Conservation (phyloP, 1,284 basidiomycete genomes). For the Kwoniella shivajii region DNA sequence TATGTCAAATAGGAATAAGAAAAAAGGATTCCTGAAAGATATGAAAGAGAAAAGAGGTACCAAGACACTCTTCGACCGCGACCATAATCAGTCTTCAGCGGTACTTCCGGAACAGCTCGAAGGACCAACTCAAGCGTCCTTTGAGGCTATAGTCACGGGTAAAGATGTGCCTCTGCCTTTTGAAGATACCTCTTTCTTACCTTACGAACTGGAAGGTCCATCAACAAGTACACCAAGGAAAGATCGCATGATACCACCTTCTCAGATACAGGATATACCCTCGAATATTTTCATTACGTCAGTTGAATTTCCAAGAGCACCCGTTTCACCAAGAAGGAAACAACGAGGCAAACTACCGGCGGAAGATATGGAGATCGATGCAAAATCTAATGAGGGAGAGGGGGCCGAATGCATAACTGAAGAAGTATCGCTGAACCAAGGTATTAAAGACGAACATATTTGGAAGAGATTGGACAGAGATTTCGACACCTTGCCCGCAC, state of each 20-base stretch:
- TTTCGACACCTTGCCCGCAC: conserved; percentile 12
- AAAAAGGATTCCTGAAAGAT: conserved; percentile 46
- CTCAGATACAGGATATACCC: conserved; percentile 33
- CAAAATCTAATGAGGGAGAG: background rate
- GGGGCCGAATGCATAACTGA: conserved; percentile 6
- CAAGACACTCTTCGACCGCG: conserved; percentile 36
- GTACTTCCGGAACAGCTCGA: too few species aligned
- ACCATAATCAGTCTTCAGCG: too few species aligned
- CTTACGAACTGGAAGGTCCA: background rate
- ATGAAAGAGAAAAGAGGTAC: conserved; percentile 37
- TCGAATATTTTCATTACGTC: conserved; percentile 46
- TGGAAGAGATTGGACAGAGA: conserved; percentile 20
- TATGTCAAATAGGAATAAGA: conserved; percentile 51
- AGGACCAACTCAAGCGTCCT: too few species aligned
- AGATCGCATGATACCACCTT: conserved; percentile 30
- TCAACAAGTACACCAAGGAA: background rate
- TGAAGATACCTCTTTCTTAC: background rate
- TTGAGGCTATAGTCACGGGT: too few species aligned
- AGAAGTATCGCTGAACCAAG: conserved; percentile 2
- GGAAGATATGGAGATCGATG: background rate
- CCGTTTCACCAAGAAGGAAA: conserved; percentile 5
- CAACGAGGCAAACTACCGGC: background rate
- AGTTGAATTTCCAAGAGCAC: conserved; percentile 22
- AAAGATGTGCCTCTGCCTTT: background rate
- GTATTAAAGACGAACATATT: background rate